Percentiles rank a stretch among this genome's conserved stretches.
phyloP scores from a whole-genome alignment of 306 rosid species.

The Macrotyloma uniflorum region DNA sequence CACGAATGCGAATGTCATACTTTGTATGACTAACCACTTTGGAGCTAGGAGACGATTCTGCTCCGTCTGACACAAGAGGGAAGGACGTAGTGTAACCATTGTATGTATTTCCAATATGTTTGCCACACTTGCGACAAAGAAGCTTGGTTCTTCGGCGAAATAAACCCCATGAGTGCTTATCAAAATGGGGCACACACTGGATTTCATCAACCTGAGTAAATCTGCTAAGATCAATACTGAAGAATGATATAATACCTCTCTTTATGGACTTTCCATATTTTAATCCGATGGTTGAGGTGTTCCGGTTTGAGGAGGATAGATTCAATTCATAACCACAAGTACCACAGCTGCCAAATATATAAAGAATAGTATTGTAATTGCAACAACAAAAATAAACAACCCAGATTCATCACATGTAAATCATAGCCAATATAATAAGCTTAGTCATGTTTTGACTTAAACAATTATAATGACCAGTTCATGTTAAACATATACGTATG shows the following conservation, averaged over 20 bases:
- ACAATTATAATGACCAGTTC: background rate
- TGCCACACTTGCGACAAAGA: constrained; percentile 90
- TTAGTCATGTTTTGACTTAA: background rate
- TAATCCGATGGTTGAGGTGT: constrained; percentile 75
- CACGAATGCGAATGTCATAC: constrained; percentile 73
- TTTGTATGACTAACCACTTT: constrained; percentile 51
- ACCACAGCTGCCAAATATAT: constrained; percentile 73
- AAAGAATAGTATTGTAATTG: constrained; percentile 26
- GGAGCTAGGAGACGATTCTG: constrained; percentile 52
- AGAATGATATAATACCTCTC: constrained; percentile 88
- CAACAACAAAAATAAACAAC: constrained; percentile 6
- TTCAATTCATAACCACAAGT: constrained; percentile 87
- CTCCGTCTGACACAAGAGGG: constrained; percentile 52
- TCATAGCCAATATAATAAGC: background rate
- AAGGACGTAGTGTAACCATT: constrained; percentile 51
- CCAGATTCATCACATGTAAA: constrained; percentile 4
- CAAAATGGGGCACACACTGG: constrained; percentile 73
- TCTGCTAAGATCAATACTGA: constrained; percentile 77
- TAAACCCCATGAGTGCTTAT: constrained; percentile 81
- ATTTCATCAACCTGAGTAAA: constrained; percentile 86
- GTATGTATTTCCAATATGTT: constrained; percentile 70
- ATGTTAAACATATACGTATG: background rate
- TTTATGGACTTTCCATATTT: constrained; percentile 88
- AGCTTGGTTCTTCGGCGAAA: constrained; percentile 83
- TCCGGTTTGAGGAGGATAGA: constrained; percentile 78